phyloP scores from a whole-genome alignment of 805 yeast species.

The Metschnikowia hibisci region DNA sequence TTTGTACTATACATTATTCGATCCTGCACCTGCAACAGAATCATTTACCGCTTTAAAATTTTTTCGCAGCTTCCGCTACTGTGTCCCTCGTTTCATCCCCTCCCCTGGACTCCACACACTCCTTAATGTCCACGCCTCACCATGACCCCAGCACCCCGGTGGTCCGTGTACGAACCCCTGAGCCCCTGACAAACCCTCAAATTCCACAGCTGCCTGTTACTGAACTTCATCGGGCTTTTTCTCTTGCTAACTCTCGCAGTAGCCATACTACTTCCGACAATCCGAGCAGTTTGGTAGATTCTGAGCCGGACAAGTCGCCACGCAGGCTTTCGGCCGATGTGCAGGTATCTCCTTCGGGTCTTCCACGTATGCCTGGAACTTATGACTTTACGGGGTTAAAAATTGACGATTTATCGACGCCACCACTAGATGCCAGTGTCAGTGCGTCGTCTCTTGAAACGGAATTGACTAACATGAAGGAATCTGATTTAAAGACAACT shows the following conservation, averaged over 20 bases:
- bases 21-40: neutral
- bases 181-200: neutral
- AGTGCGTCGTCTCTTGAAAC: neutral
- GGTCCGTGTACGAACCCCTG: neutral
- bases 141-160: neutral
- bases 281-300: neutral
- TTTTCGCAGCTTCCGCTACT: neutral
- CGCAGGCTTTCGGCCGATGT: neutral
- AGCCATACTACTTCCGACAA: neutral
- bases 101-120: neutral
- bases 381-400: slow-evolving; percentile 45
- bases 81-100: neutral
- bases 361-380: slow-evolving; percentile 46
- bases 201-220: slow-evolving; percentile 11
- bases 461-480: too few relatives aligned
- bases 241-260: neutral
- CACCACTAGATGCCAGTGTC: neutral
- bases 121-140: slow-evolving; percentile 2
- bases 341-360: slow-evolving; percentile 7
- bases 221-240: slow-evolving; percentile 11
- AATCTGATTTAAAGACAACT: too few relatives aligned
- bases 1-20: neutral
- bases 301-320: neutral
- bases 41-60: neutral
- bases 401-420: neutral